These are phyloP conservation scores for Prototheca cutis DNA, from an alignment of 163 green algal species.

Conservation along the genomic window DNA sequence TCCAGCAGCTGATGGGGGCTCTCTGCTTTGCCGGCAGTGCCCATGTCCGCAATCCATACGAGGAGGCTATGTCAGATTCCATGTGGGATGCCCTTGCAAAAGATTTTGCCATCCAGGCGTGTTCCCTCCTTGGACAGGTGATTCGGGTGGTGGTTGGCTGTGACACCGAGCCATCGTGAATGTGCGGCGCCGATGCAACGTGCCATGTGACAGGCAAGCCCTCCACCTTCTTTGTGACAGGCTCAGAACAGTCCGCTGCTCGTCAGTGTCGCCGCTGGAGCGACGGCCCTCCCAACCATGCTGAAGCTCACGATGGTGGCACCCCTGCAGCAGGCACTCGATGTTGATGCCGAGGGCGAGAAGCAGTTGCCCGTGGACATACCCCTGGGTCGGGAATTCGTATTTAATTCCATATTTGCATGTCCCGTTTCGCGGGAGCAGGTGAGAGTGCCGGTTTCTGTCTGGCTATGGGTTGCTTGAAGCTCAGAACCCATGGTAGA, in stretches of 20 bases:
- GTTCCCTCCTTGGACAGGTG: constrained; percentile 62
- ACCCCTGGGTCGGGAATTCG: constrained; percentile 76
- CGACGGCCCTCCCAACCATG: constrained; percentile 70
- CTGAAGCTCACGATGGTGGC: constrained; percentile 73
- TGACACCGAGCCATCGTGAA: too few relatives aligned
- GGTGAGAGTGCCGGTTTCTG: too few relatives aligned
- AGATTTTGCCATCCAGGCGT: constrained; percentile 77
- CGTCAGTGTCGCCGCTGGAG: constrained; percentile 59
- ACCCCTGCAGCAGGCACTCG: background rate
- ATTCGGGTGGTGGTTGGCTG: too few relatives aligned
- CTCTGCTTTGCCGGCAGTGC: background rate
- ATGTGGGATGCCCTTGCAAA: constrained; percentile 56
- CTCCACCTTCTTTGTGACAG: too few relatives aligned
- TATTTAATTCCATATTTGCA: constrained; percentile 89
- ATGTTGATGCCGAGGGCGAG: background rate
- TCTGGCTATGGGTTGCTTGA: too few relatives aligned
- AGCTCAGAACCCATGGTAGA: too few relatives aligned
- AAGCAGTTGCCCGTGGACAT: constrained; percentile 83
- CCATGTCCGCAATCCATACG: constrained; percentile 21
- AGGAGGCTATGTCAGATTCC: constrained; percentile 36
- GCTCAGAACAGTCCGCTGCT: constrained; percentile 66
- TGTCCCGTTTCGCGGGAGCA: constrained; percentile 81
- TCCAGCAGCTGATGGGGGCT: background rate
- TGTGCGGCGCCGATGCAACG: too few relatives aligned
- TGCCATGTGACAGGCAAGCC: too few relatives aligned